A percentile compares a stretch with the other conserved stretches of the same genome.
Conservation (phyloP, 495 filamentous ascomycete genomes). For the Margaritispora aquatica region DNA sequence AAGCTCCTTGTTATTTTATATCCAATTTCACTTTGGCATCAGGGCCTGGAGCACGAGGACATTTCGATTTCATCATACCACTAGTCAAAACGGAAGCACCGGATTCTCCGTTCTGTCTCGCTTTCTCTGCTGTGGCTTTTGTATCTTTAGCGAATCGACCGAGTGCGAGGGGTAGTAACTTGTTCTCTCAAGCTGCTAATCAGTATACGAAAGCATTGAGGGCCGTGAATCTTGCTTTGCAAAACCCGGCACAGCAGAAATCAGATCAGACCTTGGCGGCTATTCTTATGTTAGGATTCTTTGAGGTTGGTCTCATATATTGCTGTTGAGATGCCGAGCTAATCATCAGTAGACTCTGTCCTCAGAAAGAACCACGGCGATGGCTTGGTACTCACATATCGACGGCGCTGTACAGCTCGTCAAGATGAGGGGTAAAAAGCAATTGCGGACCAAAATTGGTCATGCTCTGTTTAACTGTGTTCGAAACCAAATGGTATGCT, state of each 20-base stretch:
- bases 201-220: constrained; percentile 47
- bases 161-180: constrained; percentile 25
- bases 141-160: constrained; percentile 42
- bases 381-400: constrained; percentile 47
- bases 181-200: constrained; percentile 27
- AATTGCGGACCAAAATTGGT: constrained; percentile 40
- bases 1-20: constrained; percentile 48
- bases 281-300: constrained; percentile 56
- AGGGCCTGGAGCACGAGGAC: constrained; percentile 37
- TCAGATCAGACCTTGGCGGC: constrained; percentile 54
- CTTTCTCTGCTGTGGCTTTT: constrained; percentile 56
- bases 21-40: constrained; percentile 49
- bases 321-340: not conserved
- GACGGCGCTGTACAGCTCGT: constrained; percentile 49
- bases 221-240: constrained; percentile 46
- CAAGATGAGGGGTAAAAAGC: constrained; percentile 43
- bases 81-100: constrained; percentile 40
- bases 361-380: constrained; percentile 35
- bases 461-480: constrained; percentile 45
- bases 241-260: constrained; percentile 37
- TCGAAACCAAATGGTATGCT: constrained; percentile 42
- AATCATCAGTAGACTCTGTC: constrained; percentile 31
- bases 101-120: constrained; percentile 44
- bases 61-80: constrained; percentile 43
- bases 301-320: constrained; percentile 43